A percentile compares a stretch with the other conserved stretches of the same genome.
These are phyloP conservation scores for Chloropicon primus DNA, from an alignment of 139 green algal genomes.

Conservation along the genomic window DNA sequence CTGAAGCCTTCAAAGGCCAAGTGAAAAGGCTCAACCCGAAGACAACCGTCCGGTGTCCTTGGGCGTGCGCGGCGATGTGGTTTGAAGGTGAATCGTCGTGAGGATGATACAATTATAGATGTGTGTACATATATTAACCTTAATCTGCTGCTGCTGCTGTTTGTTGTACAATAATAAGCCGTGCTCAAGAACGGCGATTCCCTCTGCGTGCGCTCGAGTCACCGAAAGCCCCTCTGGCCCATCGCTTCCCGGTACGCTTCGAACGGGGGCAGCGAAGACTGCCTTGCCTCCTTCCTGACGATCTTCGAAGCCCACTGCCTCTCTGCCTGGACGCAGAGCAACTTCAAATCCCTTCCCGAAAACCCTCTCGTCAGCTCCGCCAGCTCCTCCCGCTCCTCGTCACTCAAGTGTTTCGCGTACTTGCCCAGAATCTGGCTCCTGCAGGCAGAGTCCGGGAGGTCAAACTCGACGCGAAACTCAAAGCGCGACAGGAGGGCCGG, in stretches of 20 bases:
- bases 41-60: too few species aligned
- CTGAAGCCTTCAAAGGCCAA: too few species aligned
- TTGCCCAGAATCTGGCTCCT: slow-evolving; percentile 47
- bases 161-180: too few species aligned
- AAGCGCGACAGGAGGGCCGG: slow-evolving; percentile 62
- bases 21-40: too few species aligned
- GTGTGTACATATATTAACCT: too few species aligned
- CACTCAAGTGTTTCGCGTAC: slow-evolving; percentile 64
- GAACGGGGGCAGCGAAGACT: neutral
- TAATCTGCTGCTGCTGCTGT: too few species aligned
- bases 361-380: slow-evolving; percentile 41
- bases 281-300: neutral
- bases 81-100: too few species aligned
- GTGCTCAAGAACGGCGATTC: too few species aligned
- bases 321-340: slow-evolving; percentile 74
- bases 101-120: too few species aligned
- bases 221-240: neutral
- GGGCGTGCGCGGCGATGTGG: too few species aligned
- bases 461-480: slow-evolving; percentile 49
- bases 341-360: slow-evolving; percentile 67
- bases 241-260: neutral
- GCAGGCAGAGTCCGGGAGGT: slow-evolving; percentile 38
- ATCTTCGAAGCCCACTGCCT: slow-evolving; percentile 66
- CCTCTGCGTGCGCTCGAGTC: too few species aligned
- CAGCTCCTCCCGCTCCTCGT: slow-evolving; percentile 26